phyloP scores from a whole-genome alignment of 2,329 filamentous ascomycete species.

The Zalaria sp. region DNA sequence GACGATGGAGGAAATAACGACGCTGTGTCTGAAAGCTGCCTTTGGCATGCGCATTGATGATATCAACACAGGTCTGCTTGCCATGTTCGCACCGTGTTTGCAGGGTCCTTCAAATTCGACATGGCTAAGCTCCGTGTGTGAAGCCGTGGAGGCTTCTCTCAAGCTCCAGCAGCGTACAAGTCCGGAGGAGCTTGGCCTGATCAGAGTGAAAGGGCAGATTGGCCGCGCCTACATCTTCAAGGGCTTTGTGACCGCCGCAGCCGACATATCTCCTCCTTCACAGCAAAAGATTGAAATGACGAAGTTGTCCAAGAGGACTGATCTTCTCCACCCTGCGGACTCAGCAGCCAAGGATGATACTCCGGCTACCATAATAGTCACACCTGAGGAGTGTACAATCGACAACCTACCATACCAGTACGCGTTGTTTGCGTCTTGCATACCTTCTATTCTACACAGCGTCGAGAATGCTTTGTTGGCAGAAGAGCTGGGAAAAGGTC shows the following conservation, averaged over 20 bases:
- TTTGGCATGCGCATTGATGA: slow-evolving; percentile 5
- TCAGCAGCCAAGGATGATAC: slow-evolving; percentile 4
- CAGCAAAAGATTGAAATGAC: slow-evolving; percentile 1
- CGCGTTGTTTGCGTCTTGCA: slow-evolving; percentile 41
- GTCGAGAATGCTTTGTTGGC: slow-evolving; percentile 53
- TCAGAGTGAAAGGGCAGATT: slow-evolving; percentile 6
- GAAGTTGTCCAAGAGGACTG: slow-evolving; percentile 40
- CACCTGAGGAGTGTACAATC: slow-evolving; percentile 32
- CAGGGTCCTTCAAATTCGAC: no score
- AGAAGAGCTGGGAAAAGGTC: slow-evolving; percentile 39
- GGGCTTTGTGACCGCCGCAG: not conserved
- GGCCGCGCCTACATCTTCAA: slow-evolving; percentile 9
- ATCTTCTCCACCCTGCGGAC: slow-evolving; percentile 40
- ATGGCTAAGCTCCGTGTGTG: no score
- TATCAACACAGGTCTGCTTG: slow-evolving; percentile 5
- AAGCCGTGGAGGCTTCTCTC: no score
- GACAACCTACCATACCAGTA: slow-evolving; percentile 31
- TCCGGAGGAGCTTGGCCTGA: slow-evolving; percentile 6
- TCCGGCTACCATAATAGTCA: slow-evolving; percentile 24
- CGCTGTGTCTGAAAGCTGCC: slow-evolving; percentile 2
- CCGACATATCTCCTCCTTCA: not conserved
- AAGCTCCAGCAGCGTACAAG: not conserved
- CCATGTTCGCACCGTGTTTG: slow-evolving; percentile 5
- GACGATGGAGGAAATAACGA: slow-evolving; percentile 2
- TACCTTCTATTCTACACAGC: slow-evolving; percentile 61